Conservation (phyloP, 352 stramenopile genomes). For the Globisporangium rhizosaccharum region DNA sequence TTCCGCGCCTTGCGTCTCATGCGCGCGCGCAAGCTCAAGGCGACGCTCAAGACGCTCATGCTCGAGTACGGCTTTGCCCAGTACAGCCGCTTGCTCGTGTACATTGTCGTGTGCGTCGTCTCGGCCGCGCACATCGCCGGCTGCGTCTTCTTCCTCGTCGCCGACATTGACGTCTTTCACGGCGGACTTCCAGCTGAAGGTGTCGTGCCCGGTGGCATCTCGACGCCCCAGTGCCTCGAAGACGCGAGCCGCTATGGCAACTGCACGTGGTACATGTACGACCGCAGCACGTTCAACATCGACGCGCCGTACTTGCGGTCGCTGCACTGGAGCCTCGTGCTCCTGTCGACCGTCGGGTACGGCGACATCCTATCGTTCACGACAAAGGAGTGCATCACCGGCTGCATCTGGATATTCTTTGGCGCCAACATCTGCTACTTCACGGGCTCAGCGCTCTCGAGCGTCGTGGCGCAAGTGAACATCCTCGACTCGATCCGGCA, state of each 20-base stretch:
- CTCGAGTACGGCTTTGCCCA: slow-evolving; percentile 35
- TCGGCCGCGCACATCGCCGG: slow-evolving; percentile 37
- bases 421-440: slow-evolving; percentile 73
- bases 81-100: slow-evolving; percentile 37
- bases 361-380: slow-evolving; percentile 25
- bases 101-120: slow-evolving; percentile 41
- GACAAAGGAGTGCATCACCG: slow-evolving; percentile 41
- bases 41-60: slow-evolving; percentile 24
- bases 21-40: slow-evolving; percentile 34
- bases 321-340: slow-evolving; percentile 65
- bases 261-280: slow-evolving; percentile 74
- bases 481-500: slow-evolving; percentile 38
- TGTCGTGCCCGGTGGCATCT: not conserved
- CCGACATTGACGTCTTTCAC: slow-evolving; percentile 34
- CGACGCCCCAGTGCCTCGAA: slow-evolving; percentile 11
- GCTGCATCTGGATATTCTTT: slow-evolving; percentile 65
- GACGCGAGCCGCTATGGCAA: slow-evolving; percentile 38
- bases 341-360: slow-evolving; percentile 70
- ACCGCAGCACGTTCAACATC: slow-evolving; percentile 53
- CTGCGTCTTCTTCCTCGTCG: slow-evolving; percentile 54
- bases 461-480: slow-evolving; percentile 44
- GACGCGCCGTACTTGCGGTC: slow-evolving; percentile 57
- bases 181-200: slow-evolving; percentile 35
- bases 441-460: slow-evolving; percentile 51
- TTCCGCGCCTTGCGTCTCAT: slow-evolving; percentile 45